Percentiles rank a stretch among this genome's conserved stretches.
These are phyloP conservation scores for Pythium brassicae DNA, from an alignment of 352 stramenopile genomes.

Conservation along the genomic window DNA sequence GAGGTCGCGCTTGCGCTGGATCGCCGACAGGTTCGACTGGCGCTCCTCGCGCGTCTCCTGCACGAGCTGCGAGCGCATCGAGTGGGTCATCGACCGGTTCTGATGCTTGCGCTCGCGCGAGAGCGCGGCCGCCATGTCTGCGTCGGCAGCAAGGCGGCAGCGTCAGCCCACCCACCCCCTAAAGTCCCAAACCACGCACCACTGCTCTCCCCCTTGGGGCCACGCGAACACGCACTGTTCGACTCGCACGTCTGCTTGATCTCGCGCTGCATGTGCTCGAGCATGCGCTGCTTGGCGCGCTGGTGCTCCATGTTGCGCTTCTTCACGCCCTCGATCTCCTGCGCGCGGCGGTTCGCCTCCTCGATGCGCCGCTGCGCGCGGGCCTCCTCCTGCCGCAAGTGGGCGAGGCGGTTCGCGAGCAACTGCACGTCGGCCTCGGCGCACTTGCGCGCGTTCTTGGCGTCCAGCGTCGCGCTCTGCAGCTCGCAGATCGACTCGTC, in stretches of 20 bases:
- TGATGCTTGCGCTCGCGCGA: conserved; percentile 41
- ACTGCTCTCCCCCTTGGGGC: neutral
- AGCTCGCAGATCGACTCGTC: conserved; percentile 32
- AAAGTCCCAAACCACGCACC: too few relatives aligned
- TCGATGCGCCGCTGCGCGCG: conserved; percentile 61
- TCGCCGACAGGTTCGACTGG: conserved; percentile 34
- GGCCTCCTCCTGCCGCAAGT: conserved; percentile 54
- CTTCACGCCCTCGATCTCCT: conserved; percentile 59
- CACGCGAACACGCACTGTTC: conserved; percentile 34
- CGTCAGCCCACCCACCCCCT: neutral
- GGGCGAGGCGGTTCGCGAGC: conserved; percentile 56
- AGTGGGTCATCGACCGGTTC: conserved; percentile 29
- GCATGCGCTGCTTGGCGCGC: conserved; percentile 40
- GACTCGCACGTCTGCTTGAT: conserved; percentile 44
- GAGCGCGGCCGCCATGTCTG: conserved; percentile 23
- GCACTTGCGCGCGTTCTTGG: conserved; percentile 54
- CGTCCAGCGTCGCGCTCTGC: conserved; percentile 56
- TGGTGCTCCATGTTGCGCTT: conserved; percentile 51
- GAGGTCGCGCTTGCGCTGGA: conserved; percentile 35
- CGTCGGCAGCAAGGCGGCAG: neutral
- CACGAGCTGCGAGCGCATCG: conserved; percentile 45
- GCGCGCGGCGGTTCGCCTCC: conserved; percentile 51
- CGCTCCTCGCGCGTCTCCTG: conserved; percentile 45
- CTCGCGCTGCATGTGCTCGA: conserved; percentile 50
- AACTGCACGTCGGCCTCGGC: conserved; percentile 51